These are phyloP conservation scores for Epichloe amarillans DNA, from an alignment of 2,329 filamentous ascomycete species.

Conservation along the genomic window DNA sequence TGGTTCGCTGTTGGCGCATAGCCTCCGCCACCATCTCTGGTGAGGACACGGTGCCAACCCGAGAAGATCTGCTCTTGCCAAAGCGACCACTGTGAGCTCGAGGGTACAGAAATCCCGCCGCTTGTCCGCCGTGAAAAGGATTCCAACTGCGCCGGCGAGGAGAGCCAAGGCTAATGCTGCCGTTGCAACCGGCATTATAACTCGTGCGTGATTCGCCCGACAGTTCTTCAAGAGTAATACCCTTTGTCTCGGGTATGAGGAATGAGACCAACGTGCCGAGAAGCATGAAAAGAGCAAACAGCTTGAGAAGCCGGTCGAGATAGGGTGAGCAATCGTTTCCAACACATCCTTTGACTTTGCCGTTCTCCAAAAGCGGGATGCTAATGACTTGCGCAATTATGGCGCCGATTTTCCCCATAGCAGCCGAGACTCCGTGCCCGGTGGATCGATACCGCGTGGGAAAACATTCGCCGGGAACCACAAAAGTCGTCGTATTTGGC, in stretches of 20 bases:
- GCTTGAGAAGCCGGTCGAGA: constrained; percentile 62
- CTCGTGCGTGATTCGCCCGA: constrained; percentile 52
- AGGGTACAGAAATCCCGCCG: constrained; percentile 37
- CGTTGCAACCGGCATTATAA: constrained; percentile 37
- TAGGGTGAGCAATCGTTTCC: constrained; percentile 40
- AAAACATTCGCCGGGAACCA: constrained; percentile 51
- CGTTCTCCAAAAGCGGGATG: constrained; percentile 46
- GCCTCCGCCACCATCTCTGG: constrained; percentile 23
- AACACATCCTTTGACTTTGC: constrained; percentile 34
- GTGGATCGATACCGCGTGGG: constrained; percentile 50
- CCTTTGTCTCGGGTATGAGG: constrained; percentile 66
- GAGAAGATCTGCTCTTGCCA: constrained; percentile 15
- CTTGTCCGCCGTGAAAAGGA: constrained; percentile 34
- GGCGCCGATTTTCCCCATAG: constrained; percentile 53
- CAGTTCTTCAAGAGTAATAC: constrained; percentile 58
- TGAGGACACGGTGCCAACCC: constrained; percentile 30
- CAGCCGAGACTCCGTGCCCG: constrained; percentile 52
- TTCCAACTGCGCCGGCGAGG: constrained; percentile 26
- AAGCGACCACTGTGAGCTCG: constrained; percentile 17
- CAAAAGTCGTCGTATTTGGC: constrained; percentile 53
- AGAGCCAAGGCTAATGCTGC: constrained; percentile 28
- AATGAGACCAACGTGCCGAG: constrained; percentile 54
- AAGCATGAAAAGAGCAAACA: constrained; percentile 72
- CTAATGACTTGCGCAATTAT: constrained; percentile 55
- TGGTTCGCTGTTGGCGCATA: constrained; percentile 11